Evolutionary conservation across 257 asterid genomes (phyloP).

Genomic region (Verbena officinalis): DNA sequence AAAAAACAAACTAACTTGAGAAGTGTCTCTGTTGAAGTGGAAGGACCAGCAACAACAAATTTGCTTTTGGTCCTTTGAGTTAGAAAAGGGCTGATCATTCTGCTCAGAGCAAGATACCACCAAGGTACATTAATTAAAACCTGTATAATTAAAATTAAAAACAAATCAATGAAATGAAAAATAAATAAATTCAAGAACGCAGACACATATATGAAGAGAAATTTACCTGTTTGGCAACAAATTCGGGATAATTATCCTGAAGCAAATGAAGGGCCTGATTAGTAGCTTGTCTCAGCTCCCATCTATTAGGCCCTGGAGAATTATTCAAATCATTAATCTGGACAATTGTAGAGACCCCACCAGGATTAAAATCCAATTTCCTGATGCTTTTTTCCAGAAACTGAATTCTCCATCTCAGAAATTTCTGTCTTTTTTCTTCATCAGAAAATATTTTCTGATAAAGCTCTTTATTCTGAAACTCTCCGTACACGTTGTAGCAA

Average conservation of each 20-base stretch:
- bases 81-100: constrained; percentile 46
- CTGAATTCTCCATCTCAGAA: constrained; percentile 40
- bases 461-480: constrained; percentile 33
- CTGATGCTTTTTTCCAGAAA: constrained; percentile 39
- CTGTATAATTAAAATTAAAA: constrained; percentile 8
- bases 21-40: constrained; percentile 36
- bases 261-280: constrained; percentile 41
- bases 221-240: constrained; percentile 46
- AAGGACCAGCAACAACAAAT: constrained; percentile 41
- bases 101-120: constrained; percentile 44
- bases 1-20: constrained; percentile 31
- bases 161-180: background rate
- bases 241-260: constrained; percentile 52
- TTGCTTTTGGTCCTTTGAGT: constrained; percentile 42
- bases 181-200: background rate
- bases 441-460: constrained; percentile 30
- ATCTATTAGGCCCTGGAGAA: constrained; percentile 35
- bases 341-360: constrained; percentile 32
- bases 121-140: constrained; percentile 49
- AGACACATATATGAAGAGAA: background rate
- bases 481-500: constrained; percentile 46
- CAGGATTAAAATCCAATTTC: constrained; percentile 39
- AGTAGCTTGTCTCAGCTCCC: constrained; percentile 35
- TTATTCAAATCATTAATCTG: constrained; percentile 43
- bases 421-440: constrained; percentile 35